Evolutionary conservation across 2,329 filamentous ascomycete genomes (phyloP).

Genomic region (Alternaria triticina): DNA sequence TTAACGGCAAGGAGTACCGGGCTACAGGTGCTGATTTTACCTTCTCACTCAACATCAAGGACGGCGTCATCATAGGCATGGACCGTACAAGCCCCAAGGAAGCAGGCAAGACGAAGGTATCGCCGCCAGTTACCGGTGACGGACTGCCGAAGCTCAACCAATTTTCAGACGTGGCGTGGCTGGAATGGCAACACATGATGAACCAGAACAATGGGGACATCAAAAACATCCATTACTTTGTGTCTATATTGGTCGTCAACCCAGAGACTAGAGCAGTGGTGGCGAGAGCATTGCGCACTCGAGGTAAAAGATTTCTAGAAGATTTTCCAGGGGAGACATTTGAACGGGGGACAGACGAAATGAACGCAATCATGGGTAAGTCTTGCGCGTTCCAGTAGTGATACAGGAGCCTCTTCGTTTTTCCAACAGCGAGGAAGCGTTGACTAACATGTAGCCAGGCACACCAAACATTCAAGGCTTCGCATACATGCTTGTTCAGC

Average conservation of each 20-base stretch:
- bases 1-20: conserved; percentile 12
- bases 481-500: conserved; percentile 26
- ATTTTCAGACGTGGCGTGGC: conserved; percentile 29
- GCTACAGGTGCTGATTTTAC: conserved; percentile 22
- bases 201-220: background rate
- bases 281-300: conserved; percentile 11
- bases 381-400: background rate
- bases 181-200: conserved; percentile 12
- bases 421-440: background rate
- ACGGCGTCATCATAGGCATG: conserved; percentile 25
- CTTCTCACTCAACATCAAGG: conserved; percentile 19
- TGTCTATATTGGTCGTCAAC: conserved; percentile 22
- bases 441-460: conserved; percentile 1
- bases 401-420: background rate
- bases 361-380: conserved; percentile 25
- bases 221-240: conserved; percentile 19
- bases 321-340: conserved; percentile 28
- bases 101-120: conserved; percentile 7
- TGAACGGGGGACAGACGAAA: conserved; percentile 16
- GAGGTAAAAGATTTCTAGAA: conserved; percentile 1
- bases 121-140: conserved; percentile 14
- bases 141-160: conserved; percentile 15
- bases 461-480: conserved; percentile 27
- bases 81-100: conserved; percentile 17
- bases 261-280: conserved; percentile 16